Percentiles rank a stretch among this genome's conserved stretches.
phyloP scores from a whole-genome alignment of 169 alveolate species.

The Babesia ovata region DNA sequence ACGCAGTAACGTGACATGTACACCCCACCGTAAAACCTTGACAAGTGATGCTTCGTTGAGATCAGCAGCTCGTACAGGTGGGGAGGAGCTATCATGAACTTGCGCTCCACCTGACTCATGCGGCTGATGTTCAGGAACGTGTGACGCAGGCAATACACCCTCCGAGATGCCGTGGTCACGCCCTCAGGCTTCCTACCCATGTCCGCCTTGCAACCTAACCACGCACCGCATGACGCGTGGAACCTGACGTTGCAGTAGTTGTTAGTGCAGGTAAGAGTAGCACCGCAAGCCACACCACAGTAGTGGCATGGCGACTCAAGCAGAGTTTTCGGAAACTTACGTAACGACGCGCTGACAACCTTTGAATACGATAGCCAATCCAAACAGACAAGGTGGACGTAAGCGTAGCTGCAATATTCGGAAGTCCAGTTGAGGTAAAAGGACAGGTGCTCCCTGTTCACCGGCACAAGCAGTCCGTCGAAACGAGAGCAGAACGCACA shows the following conservation, averaged over 20 bases:
- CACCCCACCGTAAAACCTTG: constrained; percentile 54
- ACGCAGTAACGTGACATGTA: constrained; percentile 58
- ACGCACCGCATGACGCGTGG: constrained; percentile 69
- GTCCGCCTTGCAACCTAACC: constrained; percentile 66
- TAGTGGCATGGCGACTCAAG: constrained; percentile 62
- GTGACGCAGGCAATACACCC: constrained; percentile 65
- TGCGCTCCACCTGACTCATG: constrained; percentile 52
- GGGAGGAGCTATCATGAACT: constrained; percentile 61
- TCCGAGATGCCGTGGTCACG: constrained; percentile 14
- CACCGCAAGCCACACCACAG: constrained; percentile 64
- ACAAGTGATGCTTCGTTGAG: constrained; percentile 21
- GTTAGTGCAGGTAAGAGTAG: constrained; percentile 51
- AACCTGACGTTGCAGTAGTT: constrained; percentile 53
- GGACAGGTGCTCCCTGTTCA: constrained; percentile 41
- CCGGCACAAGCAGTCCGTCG: constrained; percentile 60
- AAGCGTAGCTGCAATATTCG: constrained; percentile 48
- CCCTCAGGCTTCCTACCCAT: constrained; percentile 59
- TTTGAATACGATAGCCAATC: constrained; percentile 60
- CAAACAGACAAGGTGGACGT: constrained; percentile 62
- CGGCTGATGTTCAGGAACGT: constrained; percentile 45
- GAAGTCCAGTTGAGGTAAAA: constrained; percentile 40
- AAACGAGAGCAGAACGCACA: constrained; percentile 65
- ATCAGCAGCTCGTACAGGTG: constrained; percentile 57
- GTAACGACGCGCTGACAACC: constrained; percentile 1
- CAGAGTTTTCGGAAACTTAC: constrained; percentile 45